Percentiles rank a stretch among this genome's conserved stretches.
These are phyloP conservation scores for Heterobasidion irregulare DNA, from an alignment of 1,284 basidiomycete genomes.

Conservation along the genomic window DNA sequence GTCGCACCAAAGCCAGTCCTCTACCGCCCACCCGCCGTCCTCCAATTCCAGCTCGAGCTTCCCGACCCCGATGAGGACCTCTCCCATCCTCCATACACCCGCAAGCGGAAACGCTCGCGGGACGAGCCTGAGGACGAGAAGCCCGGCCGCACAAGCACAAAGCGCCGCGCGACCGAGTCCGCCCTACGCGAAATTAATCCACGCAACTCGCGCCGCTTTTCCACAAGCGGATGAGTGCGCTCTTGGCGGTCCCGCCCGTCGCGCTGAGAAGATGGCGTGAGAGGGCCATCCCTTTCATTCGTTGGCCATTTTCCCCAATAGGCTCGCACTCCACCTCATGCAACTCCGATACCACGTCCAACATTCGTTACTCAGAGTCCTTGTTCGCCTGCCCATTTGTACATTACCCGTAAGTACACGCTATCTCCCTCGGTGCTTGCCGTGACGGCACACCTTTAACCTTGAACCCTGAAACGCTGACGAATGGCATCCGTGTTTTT, in stretches of 20 bases:
- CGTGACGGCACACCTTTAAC: neutral
- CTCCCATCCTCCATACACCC: conserved; percentile 57
- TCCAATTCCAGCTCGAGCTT: conserved; percentile 41
- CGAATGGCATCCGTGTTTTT: neutral
- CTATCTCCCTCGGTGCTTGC: neutral
- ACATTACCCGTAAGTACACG: neutral
- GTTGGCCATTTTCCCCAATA: no score
- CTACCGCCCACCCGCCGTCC: conserved; percentile 59
- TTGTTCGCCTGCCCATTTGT: neutral
- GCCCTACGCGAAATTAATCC: conserved; percentile 6
- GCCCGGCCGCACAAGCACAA: conserved; percentile 26
- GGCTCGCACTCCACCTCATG: no score
- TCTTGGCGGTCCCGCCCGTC: neutral
- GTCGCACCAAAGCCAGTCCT: conserved; percentile 59
- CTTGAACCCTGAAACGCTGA: neutral
- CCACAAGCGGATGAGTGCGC: neutral
- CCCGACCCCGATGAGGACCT: conserved; percentile 65
- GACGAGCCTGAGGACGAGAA: conserved; percentile 19
- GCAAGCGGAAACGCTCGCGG: conserved; percentile 45
- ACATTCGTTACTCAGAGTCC: neutral
- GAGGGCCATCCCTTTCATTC: no score
- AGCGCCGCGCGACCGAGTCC: conserved; percentile 10
- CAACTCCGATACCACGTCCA: neutral
- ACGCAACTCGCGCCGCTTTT: neutral
- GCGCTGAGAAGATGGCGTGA: no score